Percentiles rank a stretch among this genome's conserved stretches.
These are phyloP conservation scores for Chlamydomonas schloesseri DNA, from an alignment of 139 green algal species.

Conservation along the genomic window DNA sequence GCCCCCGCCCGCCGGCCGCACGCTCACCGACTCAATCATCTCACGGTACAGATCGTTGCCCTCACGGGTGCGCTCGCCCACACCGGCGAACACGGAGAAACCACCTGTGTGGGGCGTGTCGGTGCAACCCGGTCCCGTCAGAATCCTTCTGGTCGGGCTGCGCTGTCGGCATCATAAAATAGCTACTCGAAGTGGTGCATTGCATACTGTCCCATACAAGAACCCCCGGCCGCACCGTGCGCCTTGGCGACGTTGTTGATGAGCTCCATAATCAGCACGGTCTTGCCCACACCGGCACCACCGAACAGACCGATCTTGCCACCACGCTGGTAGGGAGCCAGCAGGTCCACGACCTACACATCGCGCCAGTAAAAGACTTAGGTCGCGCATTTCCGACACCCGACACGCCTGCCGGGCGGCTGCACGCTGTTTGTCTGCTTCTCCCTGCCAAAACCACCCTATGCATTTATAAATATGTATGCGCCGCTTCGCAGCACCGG, in stretches of 20 bases:
- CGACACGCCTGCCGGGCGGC: not conserved
- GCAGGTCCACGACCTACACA: constrained; percentile 95
- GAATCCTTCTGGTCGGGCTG: too few species aligned
- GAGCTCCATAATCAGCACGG: constrained; percentile 99
- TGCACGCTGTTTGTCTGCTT: not conserved
- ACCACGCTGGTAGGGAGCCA: constrained; percentile 98
- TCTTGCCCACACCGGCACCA: constrained; percentile 99
- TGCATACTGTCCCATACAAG: too few species aligned
- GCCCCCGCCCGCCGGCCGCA: too few species aligned
- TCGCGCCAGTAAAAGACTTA: not conserved
- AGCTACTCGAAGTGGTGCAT: not conserved
- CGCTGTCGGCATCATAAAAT: too few species aligned
- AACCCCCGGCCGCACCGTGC: constrained; percentile 96
- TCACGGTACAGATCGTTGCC: constrained; percentile 99
- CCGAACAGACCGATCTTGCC: constrained; percentile 99
- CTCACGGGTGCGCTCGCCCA: constrained; percentile 98
- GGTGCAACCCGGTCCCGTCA: not conserved
- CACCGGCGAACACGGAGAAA: constrained; percentile 99
- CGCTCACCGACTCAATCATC: constrained; percentile 95
- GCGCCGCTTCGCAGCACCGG: too few species aligned
- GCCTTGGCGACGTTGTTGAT: constrained; percentile 99
- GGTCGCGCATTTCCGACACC: not conserved
- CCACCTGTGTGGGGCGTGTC: constrained; percentile 80
- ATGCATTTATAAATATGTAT: too few species aligned
- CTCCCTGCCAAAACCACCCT: not conserved